Evolutionary conservation across 192 early-diverging fungal species (phyloP), one percentile per base, ranked within the genome.

Genomic region (Mycoemilia scoparia): DNA sequence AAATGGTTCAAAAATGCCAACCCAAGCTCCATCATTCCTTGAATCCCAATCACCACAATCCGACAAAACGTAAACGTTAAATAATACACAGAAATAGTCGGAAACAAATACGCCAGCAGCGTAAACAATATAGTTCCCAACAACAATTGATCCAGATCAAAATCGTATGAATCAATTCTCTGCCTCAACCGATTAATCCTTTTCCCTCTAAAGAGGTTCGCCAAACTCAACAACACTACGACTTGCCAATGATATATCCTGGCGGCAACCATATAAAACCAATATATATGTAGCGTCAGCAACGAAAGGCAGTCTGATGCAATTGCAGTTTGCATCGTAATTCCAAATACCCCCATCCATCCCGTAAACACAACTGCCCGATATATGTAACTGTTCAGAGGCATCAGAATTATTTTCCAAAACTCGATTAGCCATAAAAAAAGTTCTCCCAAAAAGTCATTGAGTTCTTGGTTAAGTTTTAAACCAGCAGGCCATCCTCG

Each of bases 1-100:
- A 91, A 95, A 47, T 98, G 93, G 47, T 98, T 98, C 15, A 98
- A 55, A 29, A 89, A 69, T 0, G 82, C 87, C 11, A 98, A 54
- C 3, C 82, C 14, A 7, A 88, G 81, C 50, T 98, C 88, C 54
- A 84, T 55, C 2, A 71, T 48, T 1, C 76, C 84, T 45, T 90
- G 84, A 2, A 81, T 61, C 37, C 74, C 66, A 14, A 92, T 75
- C 14, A 92, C 71, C 1, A 64, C 71, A 1, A 96, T 64, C 9
- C 89, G 76, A 36, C 77, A 72, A 73, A 78, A 31, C 2, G 79
- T 79, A 70, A 95, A 96, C 2, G 85, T 74, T 11, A 85, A 34
- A 38, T 95, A 95, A 53, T 88, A 99, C 7, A 91, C 87, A 0
- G 80, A 66, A 0, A 92, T 79, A 2, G 96, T 99, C 0, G 96